Evolutionary conservation across 352 stramenopile species (phyloP).

Genomic region (Pythium coloratum): DNA sequence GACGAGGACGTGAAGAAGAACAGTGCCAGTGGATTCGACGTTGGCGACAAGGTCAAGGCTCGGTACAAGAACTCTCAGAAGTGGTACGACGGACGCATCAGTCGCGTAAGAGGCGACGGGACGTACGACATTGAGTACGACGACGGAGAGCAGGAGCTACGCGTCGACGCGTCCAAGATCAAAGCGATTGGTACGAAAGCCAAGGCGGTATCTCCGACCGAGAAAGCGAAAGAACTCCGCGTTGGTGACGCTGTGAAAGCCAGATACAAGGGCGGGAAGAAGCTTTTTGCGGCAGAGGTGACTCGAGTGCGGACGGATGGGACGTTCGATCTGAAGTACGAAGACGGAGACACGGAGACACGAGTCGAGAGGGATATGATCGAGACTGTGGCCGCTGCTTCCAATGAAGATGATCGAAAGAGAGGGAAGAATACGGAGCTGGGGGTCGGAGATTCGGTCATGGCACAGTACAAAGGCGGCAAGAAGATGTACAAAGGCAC

Average conservation of each 20-base stretch:
- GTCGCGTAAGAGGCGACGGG: slow-evolving; percentile 43
- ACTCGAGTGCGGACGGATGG: slow-evolving; percentile 51
- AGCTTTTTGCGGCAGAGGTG: slow-evolving; percentile 61
- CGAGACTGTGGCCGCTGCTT: neutral
- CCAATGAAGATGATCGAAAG: neutral
- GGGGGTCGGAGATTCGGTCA: slow-evolving; percentile 29
- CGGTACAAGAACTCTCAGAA: slow-evolving; percentile 50
- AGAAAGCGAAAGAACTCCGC: neutral
- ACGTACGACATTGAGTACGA: slow-evolving; percentile 75
- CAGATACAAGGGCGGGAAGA: slow-evolving; percentile 70
- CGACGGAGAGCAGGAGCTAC: slow-evolving; percentile 54
- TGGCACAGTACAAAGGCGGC: slow-evolving; percentile 45
- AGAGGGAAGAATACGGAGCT: slow-evolving; percentile 3
- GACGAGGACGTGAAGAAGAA: slow-evolving; percentile 11
- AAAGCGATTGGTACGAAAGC: slow-evolving; percentile 12
- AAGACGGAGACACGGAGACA: slow-evolving; percentile 55
- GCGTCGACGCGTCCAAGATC: slow-evolving; percentile 19
- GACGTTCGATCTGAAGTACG: slow-evolving; percentile 67
- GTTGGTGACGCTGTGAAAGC: slow-evolving; percentile 52
- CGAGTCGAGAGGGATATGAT: slow-evolving; percentile 27
- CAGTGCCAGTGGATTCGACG: slow-evolving; percentile 8
- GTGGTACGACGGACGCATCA: slow-evolving; percentile 54
- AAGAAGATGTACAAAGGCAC: slow-evolving; percentile 47
- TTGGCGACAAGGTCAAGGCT: slow-evolving; percentile 37
- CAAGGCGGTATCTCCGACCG: slow-evolving; percentile 1